Base-by-base conservation (phyloP, 495 filamentous ascomycete species). In the Echria macrotheca region DNA sequence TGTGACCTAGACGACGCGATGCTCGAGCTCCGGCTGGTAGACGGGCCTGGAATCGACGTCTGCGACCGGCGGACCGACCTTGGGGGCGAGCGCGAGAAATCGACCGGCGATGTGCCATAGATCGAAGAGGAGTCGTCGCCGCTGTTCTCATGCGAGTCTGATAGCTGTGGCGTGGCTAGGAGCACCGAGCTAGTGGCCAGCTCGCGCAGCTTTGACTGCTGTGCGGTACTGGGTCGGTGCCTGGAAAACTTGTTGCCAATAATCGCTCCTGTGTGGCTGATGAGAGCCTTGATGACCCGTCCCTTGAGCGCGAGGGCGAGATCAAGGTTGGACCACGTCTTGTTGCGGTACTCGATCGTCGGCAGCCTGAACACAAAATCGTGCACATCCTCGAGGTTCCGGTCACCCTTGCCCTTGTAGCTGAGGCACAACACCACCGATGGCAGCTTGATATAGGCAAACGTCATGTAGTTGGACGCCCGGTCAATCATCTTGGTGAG, bases 271-370 rank as follows among this genome's bases (percentile, higher is more conserved):
- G 91, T 87, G 65, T 98, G 93, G 23, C 88, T 91, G 58, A 98
- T 91, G 17, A 98, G 77, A 1, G 94, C 94, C 58, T 85, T 84
- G 65, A 95, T 93, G 54, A 96, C 86, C 46, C 94, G 89, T 55
- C 86, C 89, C 75, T 99, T 97, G 37, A 99, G 72, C 15, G 86
- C 84, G 41, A 96, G 71, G 1, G 91, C 90, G 9, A 99, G 79
- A 53, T 99, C 93, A 6, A 97, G 80, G 64, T 97, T 97, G 14
- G 91, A 96, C 93, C 93, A 99, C 8, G 90, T 97, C 70, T 96
- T 97, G 72, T 99, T 97, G 41, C 87, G 79, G 64, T 95, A 97
- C 63, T 99, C 93, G 31, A 99, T 81, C 12, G 86, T 85, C 5
- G 93, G 93, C 60, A 99, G 80, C 15, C 89, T 84, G 77, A 98